These are phyloP conservation scores for Geotrichum carabidarum DNA, from an alignment of 1,139 yeast species.

Conservation along the genomic window DNA sequence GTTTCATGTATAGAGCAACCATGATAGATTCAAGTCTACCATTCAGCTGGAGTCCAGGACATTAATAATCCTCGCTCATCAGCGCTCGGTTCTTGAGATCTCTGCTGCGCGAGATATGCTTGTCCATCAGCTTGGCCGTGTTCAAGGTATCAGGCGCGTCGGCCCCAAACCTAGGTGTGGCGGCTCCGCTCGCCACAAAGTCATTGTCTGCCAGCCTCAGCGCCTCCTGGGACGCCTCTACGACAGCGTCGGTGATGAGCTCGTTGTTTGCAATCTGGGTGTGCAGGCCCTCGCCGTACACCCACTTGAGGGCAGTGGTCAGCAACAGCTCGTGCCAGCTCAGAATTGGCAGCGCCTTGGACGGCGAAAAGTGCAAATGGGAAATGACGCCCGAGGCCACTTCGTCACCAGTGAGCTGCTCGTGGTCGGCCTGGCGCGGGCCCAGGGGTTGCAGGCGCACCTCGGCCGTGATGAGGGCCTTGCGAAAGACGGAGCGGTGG, in stretches of 20 bases:
- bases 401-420: background rate
- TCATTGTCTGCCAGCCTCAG: conserved; percentile 5
- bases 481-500: conserved; percentile 58
- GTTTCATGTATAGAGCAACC: no score
- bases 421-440: conserved; percentile 12
- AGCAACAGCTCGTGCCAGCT: conserved; percentile 64
- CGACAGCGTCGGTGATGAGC: conserved; percentile 8
- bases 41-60: no score
- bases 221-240: conserved; percentile 13
- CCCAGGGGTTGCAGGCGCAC: conserved; percentile 13
- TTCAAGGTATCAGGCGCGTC: background rate
- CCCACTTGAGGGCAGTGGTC: conserved; percentile 61
- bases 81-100: conserved; percentile 6
- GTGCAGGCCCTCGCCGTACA: conserved; percentile 65
- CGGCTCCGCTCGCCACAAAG: conserved; percentile 1
- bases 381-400: conserved; percentile 38
- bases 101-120: conserved; percentile 8
- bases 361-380: conserved; percentile 51
- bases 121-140: conserved; percentile 9
- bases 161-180: background rate
- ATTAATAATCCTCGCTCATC: background rate
- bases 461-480: conserved; percentile 46
- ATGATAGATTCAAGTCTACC: no score
- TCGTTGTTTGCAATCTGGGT: conserved; percentile 54
- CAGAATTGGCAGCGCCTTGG: conserved; percentile 54